Conservation (phyloP, 163 green algal species). For the Chloroidium sp. region DNA sequence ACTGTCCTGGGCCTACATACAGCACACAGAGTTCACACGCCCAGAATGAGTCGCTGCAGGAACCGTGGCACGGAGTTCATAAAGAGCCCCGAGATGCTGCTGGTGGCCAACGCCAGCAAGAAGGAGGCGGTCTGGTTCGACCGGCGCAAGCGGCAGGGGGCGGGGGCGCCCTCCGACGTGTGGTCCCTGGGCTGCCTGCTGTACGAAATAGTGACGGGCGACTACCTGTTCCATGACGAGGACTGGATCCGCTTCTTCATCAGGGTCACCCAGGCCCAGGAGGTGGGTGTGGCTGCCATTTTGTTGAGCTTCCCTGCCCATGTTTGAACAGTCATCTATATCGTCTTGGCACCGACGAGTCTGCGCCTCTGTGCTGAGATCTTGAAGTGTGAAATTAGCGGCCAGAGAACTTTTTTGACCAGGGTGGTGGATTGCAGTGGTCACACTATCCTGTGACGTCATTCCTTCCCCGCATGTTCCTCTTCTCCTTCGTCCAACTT, state of each 20-base stretch:
- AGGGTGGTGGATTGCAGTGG: too few relatives aligned
- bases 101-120: conserved; percentile 25
- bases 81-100: conserved; percentile 64
- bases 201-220: conserved; percentile 52
- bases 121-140: conserved; percentile 19
- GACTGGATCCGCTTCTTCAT: conserved; percentile 58
- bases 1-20: too few relatives aligned
- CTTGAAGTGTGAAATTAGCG: background rate
- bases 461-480: too few relatives aligned
- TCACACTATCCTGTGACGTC: too few relatives aligned
- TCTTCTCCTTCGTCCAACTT: too few relatives aligned
- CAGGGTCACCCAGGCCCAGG: conserved; percentile 16
- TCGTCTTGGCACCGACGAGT: conserved; percentile 4
- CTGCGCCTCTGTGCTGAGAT: background rate
- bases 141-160: conserved; percentile 12
- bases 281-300: background rate
- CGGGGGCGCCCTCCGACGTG: conserved; percentile 36
- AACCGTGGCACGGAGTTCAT: conserved; percentile 53
- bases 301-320: background rate
- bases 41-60: conserved; percentile 9
- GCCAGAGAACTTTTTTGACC: too few relatives aligned
- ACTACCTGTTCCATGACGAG: conserved; percentile 45
- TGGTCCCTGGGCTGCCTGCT: conserved; percentile 63
- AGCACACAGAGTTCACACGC: too few relatives aligned
- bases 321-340: conserved; percentile 8